Conservation (phyloP, 768 basidiomycete species). For the Leccinum boreale region DNA sequence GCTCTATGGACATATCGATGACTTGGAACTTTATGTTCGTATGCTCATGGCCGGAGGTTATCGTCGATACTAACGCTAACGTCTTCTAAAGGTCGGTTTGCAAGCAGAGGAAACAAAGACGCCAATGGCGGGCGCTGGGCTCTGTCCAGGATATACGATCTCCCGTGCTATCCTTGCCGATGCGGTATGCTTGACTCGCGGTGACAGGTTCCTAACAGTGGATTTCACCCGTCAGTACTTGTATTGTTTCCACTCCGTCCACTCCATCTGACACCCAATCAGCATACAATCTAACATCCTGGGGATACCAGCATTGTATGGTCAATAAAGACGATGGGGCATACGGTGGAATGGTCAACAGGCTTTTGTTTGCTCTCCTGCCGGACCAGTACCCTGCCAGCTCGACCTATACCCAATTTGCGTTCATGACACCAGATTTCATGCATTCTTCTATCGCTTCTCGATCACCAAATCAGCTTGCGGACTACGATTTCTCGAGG, state of each 20-base stretch:
- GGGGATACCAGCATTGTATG: slow-evolving; percentile 76
- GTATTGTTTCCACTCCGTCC: background rate
- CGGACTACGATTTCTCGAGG: slow-evolving; percentile 56
- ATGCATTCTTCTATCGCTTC: slow-evolving; percentile 42
- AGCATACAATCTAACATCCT: slow-evolving; percentile 74
- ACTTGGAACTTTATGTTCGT: slow-evolving; percentile 73
- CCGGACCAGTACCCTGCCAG: slow-evolving; percentile 64
- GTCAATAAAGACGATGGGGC: slow-evolving; percentile 63
- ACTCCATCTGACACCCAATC: slow-evolving; percentile 4
- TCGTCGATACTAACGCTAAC: background rate
- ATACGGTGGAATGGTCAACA: slow-evolving; percentile 73
- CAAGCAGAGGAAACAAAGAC: slow-evolving; percentile 72
- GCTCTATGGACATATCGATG: slow-evolving; percentile 71
- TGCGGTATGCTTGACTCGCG: slow-evolving; percentile 70
- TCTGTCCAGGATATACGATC: slow-evolving; percentile 82
- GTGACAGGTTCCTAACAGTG: slow-evolving; percentile 75
- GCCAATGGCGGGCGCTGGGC: slow-evolving; percentile 63
- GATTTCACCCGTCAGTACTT: slow-evolving; percentile 67
- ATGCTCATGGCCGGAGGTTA: background rate
- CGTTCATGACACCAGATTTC: slow-evolving; percentile 62
- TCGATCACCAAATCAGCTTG: slow-evolving; percentile 27
- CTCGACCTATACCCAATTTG: slow-evolving; percentile 76
- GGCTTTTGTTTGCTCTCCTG: slow-evolving; percentile 67
- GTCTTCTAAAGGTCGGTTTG: slow-evolving; percentile 47
- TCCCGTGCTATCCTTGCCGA: slow-evolving; percentile 82